Base-by-base conservation (phyloP, 2,329 filamentous ascomycete species). In the Fonsecaea monophora region DNA sequence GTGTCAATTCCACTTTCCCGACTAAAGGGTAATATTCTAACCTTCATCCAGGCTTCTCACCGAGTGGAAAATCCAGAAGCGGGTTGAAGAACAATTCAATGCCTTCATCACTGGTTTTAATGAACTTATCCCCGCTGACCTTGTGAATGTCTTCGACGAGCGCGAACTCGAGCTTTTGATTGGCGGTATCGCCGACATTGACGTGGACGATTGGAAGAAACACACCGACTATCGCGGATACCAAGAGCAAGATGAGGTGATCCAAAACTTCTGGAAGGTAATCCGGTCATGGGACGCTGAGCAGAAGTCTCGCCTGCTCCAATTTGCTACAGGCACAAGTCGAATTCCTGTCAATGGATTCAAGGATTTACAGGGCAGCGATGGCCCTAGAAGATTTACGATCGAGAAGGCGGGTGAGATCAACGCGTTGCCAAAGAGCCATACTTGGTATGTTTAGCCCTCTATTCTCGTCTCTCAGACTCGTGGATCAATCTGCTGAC, bases 121-220 rank as follows among this genome's bases (percentile, higher is more conserved):
- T 77, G 95, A 99, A 83, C 87, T 99, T 42, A 98, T 99, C 67
- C 95, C 95, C 2, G 89, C 94, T 63, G 95, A 99, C 76, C 86
- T 99, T 59, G 94, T 99, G 80, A 98, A 97, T 74, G 95, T 99
- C 48, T 99, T 99, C 75, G 95, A 99, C 76, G 95, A 99, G 84
- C 91, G 95, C 75, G 95, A 99, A 80, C 85, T 99, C 56, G 95
- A 99, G 81, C 82, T 99, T 73, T 86, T 99, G 73, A 98, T 99
- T 76, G 95, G 95, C 72, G 95, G 95, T 85, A 99, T 99, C 74
- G 95, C 95, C n/a, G 95, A 99, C 81, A 99, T 99, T 73, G 95
- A 99, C 76, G 94, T 99, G 15, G 95, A 99, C 68, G 95, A 99
- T 81, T 99, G 95, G 95, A 98, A 99, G 90, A 99, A 99, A 85